A percentile compares a stretch with the other conserved stretches of the same genome.
These are phyloP conservation scores for Rhodamnia rubescens DNA, from an alignment of 345 rosid species.

Conservation along the genomic window DNA sequence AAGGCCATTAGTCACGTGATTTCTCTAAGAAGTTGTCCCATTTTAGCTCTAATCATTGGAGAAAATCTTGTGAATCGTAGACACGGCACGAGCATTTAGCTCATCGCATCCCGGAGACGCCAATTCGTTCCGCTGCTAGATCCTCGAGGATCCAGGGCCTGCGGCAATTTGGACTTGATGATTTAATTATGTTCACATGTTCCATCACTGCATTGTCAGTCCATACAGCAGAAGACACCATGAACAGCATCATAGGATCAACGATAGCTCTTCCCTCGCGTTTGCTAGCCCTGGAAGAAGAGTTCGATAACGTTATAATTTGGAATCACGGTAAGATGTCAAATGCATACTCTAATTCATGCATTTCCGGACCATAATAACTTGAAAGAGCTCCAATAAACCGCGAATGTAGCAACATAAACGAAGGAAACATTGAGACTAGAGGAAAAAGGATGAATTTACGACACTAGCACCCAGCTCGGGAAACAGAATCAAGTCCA, in stretches of 20 bases:
- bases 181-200: not conserved
- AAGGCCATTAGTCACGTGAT: not conserved
- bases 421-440: not conserved
- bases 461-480: not conserved
- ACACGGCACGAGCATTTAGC: not conserved
- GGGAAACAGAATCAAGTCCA: rapidly evolving
- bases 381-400: not conserved
- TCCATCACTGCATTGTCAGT: not conserved
- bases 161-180: not conserved
- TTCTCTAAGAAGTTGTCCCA: not conserved
- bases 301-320: not conserved
- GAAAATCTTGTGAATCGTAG: not conserved
- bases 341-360: not conserved
- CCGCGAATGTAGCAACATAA: not conserved
- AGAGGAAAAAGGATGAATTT: not conserved
- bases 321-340: not conserved
- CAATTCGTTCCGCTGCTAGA: not conserved
- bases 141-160: not conserved
- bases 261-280: not conserved
- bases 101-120: not conserved
- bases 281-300: not conserved
- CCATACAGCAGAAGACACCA: not conserved
- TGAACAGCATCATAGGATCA: not conserved
- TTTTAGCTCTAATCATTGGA: not conserved
- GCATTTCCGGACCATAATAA: not conserved